Percentiles rank a stretch among this genome's conserved stretches.
Conservation (phyloP, 441 rosid genomes). For the Jatropha podagrica region DNA sequence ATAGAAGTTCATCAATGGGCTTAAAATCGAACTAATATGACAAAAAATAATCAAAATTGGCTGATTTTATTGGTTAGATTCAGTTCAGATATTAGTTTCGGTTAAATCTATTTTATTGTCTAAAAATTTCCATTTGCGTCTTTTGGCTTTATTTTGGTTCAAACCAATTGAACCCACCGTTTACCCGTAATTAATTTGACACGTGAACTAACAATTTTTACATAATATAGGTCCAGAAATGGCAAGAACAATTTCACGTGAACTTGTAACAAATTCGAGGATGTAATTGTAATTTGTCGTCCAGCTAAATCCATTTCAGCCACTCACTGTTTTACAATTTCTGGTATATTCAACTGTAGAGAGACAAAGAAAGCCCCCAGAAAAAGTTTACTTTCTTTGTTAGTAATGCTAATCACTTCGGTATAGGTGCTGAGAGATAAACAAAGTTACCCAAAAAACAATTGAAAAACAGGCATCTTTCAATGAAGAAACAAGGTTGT, state of each 20-base stretch:
- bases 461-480: constrained; percentile 3
- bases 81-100: no score
- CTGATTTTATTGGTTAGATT: no score
- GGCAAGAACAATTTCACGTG: constrained; percentile 28
- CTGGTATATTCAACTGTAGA: not conserved
- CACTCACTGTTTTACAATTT: not conserved
- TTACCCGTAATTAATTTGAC: no score
- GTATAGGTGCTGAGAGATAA: not conserved
- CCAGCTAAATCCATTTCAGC: not conserved
- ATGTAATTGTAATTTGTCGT: constrained; percentile 1
- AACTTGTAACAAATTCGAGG: constrained; percentile 15
- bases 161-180: no score
- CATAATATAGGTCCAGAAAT: no score
- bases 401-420: constrained; percentile 3
- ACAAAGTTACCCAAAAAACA: not conserved
- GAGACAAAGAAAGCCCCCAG: not conserved
- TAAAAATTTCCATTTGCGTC: no score
- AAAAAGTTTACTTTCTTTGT: not conserved
- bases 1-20: no score
- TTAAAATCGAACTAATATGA: no score
- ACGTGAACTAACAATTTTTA: no score
- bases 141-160: no score
- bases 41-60: no score
- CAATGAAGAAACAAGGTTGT: constrained; percentile 80
- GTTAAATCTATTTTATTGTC: no score